Conservation (phyloP, 371 early-diverging fungal species). For the Rhizopus arrhizus region DNA sequence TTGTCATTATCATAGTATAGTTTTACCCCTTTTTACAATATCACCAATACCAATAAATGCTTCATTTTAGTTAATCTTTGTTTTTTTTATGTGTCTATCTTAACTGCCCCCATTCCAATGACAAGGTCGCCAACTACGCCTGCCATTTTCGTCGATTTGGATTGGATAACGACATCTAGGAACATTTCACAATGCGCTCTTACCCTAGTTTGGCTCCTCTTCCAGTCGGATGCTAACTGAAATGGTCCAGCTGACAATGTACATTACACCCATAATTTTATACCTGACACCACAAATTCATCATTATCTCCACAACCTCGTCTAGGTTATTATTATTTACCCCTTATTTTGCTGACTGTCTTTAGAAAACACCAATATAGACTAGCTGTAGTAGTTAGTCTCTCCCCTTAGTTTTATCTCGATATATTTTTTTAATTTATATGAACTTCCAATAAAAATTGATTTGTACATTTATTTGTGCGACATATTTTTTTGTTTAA, state of each 20-base stretch:
- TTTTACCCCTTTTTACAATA: constrained; percentile 18
- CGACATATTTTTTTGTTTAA: too few species aligned
- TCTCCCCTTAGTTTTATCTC: constrained; percentile 16
- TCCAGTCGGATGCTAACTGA: constrained; percentile 11
- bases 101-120: constrained; percentile 17
- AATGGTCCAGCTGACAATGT: constrained; percentile 2
- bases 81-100: constrained; percentile 19
- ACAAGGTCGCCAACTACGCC: constrained; percentile 14
- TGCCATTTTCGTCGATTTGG: constrained; percentile 16
- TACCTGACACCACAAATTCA: constrained; percentile 15
- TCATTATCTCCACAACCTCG: constrained; percentile 14
- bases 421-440: constrained; percentile 3
- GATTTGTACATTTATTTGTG: background rate
- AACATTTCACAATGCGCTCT: constrained; percentile 13
- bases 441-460: constrained; percentile 3
- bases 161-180: constrained; percentile 17
- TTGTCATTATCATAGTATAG: constrained; percentile 18
- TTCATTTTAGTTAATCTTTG: constrained; percentile 21
- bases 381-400: constrained; percentile 17
- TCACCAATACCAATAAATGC: constrained; percentile 20
- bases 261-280: constrained; percentile 19
- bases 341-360: constrained; percentile 20
- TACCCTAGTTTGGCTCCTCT: constrained; percentile 9
- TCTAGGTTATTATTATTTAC: constrained; percentile 14
- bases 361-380: constrained; percentile 14